Percentiles rank a stretch among this genome's conserved stretches.
phyloP scores from a whole-genome alignment of 768 basidiomycete genomes.

The Mrakia hoshinonis region DNA sequence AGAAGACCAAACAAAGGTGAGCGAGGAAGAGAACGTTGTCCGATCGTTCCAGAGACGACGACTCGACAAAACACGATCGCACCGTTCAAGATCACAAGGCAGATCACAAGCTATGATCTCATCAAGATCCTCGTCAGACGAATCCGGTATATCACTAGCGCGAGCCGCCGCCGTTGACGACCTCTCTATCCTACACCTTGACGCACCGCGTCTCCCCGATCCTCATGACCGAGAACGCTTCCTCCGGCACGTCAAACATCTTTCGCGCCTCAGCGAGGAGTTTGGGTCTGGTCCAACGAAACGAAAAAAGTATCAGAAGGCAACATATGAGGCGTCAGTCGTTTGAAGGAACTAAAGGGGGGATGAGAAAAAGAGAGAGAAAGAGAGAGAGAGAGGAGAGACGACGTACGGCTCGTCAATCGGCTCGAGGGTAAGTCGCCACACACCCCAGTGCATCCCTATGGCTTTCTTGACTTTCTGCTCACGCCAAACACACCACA shows the following conservation, averaged over 20 bases:
- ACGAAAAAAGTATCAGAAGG: neutral
- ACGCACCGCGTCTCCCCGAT: constrained; percentile 52
- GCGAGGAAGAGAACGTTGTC: too few relatives aligned
- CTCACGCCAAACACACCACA: too few relatives aligned
- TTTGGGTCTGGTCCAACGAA: constrained; percentile 39
- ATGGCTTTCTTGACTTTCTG: constrained; percentile 48
- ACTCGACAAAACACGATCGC: too few relatives aligned
- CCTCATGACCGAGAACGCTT: constrained; percentile 51
- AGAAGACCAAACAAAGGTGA: too few relatives aligned
- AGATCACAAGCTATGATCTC: too few relatives aligned
- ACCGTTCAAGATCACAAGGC: too few relatives aligned
- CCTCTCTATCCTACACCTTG: too few relatives aligned
- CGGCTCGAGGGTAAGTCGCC: constrained; percentile 36
- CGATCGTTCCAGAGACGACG: too few relatives aligned
- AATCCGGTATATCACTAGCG: too few relatives aligned
- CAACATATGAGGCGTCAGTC: neutral
- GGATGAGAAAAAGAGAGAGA: neutral
- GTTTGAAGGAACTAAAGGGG: neutral
- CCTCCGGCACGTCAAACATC: constrained; percentile 50
- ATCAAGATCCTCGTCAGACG: too few relatives aligned
- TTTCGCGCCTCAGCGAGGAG: constrained; percentile 50
- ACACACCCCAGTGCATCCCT: constrained; percentile 60
- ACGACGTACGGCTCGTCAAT: constrained; percentile 48
- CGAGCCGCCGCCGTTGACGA: too few relatives aligned
- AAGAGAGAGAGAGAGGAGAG: too few relatives aligned